Conservation (phyloP, 139 green algal species). For the Medakamo hakoo region DNA sequence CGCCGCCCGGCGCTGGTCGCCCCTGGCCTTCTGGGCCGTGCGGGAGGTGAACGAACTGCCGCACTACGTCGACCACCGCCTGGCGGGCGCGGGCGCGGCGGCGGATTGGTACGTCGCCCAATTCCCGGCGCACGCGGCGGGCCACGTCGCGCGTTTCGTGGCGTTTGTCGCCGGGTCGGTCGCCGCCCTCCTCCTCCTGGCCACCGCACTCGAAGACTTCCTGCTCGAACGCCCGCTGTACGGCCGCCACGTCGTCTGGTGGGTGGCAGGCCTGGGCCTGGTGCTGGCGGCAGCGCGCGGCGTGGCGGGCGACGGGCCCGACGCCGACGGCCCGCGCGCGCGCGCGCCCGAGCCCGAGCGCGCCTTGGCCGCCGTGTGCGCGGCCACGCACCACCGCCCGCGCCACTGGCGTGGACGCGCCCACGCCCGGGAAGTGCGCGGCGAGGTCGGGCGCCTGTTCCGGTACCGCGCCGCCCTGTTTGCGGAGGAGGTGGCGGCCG, state of each 20-base stretch:
- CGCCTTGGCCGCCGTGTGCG: constrained; percentile 57
- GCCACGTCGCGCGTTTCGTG: constrained; percentile 55
- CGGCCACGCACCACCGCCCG: constrained; percentile 85
- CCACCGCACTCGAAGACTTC: constrained; percentile 54
- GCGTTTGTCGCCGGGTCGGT: constrained; percentile 73
- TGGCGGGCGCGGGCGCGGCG: constrained; percentile 49
- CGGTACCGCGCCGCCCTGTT: constrained; percentile 68
- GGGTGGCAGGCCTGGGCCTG: constrained; percentile 52
- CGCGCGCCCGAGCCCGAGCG: constrained; percentile 63
- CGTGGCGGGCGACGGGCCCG: constrained; percentile 31
- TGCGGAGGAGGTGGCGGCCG: constrained; percentile 66
- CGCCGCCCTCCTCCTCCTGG: constrained; percentile 61
- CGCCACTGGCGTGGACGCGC: constrained; percentile 47
- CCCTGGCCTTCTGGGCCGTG: constrained; percentile 61
- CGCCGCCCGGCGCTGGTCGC: constrained; percentile 52
- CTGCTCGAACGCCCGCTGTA: constrained; percentile 59
- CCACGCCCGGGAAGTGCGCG: constrained; percentile 63
- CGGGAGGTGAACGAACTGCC: constrained; percentile 92
- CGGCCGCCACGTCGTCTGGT: constrained; percentile 61
- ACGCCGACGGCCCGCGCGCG: neutral
- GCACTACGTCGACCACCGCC: constrained; percentile 64
- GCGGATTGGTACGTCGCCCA: constrained; percentile 73
- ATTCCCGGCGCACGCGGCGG: constrained; percentile 40
- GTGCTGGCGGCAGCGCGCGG: constrained; percentile 44
- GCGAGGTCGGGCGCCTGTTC: constrained; percentile 68